Base-by-base conservation (phyloP, 306 rosid species). In the Lathyrus tuberosus region DNA sequence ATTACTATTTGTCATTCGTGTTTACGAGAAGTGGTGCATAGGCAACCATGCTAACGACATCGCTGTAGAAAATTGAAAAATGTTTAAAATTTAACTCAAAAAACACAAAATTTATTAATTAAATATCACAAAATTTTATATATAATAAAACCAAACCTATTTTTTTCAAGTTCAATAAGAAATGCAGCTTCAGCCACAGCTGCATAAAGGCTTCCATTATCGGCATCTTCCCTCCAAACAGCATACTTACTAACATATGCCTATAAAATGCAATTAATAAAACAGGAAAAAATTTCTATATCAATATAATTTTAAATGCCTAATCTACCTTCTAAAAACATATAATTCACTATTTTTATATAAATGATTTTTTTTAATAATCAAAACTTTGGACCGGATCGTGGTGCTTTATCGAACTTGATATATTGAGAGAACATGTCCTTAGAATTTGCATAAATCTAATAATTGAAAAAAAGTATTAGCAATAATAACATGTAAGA, bases 181-280 rank as follows among this genome's bases (percentile, higher is more conserved):
- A 24, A 24, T 3, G 26, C 26, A 24, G 26, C 26, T 24, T 24
- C 26, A 24, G 26, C 26, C 26, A 89, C 59, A 28, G 90, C 93
- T 16, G 96, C 81, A 2, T 85, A 68, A 66, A 89, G 83, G 51
- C 74, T 89, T 80, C 96, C 97, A 54, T 40, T 0, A 3, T 87
- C 70, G 1, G 80, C 96, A 42, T 89, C 96, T 22, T 74, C 86
- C 17, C 62, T 30, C 10, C 80, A 80, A 58, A 87, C 97, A 17
- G 97, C 97, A 80, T 86, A 92, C 59, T 92, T 96, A 35, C 98
- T 92, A 16, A 92, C 92, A 78, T 89, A 89, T n/a, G 85, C 98
- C 98, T 92, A 71, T 22, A 52, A 14, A 14, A 17, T 46, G 3
- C 1, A 46, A 46, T 14, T 46, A n/a, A n/a, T 47, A 47, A n/a